Conservation (phyloP, 208 protist genomes). For the Trypanosomatidae sp. region DNA sequence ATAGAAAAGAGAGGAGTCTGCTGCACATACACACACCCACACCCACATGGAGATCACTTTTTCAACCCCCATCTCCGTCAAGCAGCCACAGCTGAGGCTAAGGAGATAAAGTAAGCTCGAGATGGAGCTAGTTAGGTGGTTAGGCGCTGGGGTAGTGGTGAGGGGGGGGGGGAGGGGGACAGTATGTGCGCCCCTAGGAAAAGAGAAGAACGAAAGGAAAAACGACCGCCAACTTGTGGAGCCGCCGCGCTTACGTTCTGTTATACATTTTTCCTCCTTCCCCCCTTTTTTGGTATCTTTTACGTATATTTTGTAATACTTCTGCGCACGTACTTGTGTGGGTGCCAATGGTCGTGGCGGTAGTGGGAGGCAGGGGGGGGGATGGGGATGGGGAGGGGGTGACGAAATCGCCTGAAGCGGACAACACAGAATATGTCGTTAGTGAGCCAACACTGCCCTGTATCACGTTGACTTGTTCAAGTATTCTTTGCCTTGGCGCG, state of each 20-base stretch:
- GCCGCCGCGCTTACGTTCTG: background rate
- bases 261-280: background rate
- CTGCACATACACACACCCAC: background rate
- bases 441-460: too few species aligned
- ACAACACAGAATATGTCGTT: too few species aligned
- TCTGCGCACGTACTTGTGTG: background rate
- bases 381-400: background rate
- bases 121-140: background rate
- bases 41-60: background rate
- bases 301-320: background rate
- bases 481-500: background rate
- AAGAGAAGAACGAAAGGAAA: background rate
- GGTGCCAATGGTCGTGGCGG: background rate
- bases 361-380: background rate
- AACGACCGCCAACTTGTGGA: constrained; percentile 9
- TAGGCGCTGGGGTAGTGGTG: too few species aligned
- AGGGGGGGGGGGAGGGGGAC: background rate
- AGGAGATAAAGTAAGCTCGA: background rate
- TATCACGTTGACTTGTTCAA: background rate
- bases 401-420: too few species aligned
- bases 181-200: background rate
- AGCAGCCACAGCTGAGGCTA: background rate
- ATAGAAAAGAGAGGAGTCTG: background rate
- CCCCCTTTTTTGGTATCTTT: background rate
- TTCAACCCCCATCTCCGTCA: background rate